Evolutionary conservation across 2,329 filamentous ascomycete species (phyloP), one percentile per base, ranked within the genome.

Genomic region (Trichoderma atrobrunneum): DNA sequence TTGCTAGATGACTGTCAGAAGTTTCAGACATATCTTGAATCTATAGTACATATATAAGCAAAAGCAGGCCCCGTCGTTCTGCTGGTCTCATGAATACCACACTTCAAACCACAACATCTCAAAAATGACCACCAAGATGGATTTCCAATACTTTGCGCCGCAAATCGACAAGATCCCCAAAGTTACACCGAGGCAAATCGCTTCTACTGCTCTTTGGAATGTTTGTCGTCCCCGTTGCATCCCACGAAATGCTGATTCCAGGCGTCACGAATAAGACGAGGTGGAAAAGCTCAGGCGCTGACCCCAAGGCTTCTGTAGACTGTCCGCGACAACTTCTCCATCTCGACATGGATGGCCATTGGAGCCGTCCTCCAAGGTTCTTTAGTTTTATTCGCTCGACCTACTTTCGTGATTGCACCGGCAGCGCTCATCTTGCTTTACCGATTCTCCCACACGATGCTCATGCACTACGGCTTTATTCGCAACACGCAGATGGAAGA

Each of bases 341-440:
- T 73, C 16, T 56, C 68, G 11, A 71, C 69, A 14, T 73, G 72
- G 72, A 32, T 73, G 32, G 61, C 68, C 1, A 56, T 73, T 10
- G 72, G 72, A 11, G 72, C 72, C 18, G 10, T 51, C 14, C 14
- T 63, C 18, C 72, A 73, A 6, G 67, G 68, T 5, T 12, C 57
- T 12, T 28, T 71, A 16, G 39, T 67, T 7, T 5, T 71, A 2
- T 57, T 73, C n/a, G 36, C 66, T 8, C 61, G 57, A 5, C 67
- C 69, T 7, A 71, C 56, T 11, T 51, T 56, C 18, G 72, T 62
- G 2, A 10, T 73, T 2, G 62, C 69, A 18, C 72, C 72, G 7
- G 56, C 57, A 16, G 24, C 43, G 3, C 32, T 71, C 43, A 1
- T 67, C 11, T 21, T 73, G 16, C 24, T 57, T n/a, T 62, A 56